A percentile compares a stretch with the other conserved stretches of the same genome.
These are phyloP conservation scores for Kernera saxatilis DNA, from an alignment of 345 rosid genomes.

Conservation along the genomic window DNA sequence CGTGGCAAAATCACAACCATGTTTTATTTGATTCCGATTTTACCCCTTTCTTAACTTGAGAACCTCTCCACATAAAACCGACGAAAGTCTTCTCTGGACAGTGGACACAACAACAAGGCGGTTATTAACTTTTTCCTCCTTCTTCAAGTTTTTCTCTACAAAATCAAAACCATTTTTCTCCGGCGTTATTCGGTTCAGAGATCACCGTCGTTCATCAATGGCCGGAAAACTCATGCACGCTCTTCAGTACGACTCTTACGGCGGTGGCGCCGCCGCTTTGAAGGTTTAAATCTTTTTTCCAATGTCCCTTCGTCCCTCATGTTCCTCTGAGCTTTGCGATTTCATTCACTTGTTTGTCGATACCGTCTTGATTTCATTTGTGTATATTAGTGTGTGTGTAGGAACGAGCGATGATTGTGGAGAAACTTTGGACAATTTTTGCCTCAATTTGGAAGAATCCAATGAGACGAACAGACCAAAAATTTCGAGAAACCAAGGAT, in stretches of 20 bases:
- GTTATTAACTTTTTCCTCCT: too few relatives aligned
- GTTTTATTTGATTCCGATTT: too few relatives aligned
- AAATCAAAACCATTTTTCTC: not conserved
- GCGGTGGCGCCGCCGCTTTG: conserved; percentile 41
- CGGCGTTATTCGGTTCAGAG: not conserved
- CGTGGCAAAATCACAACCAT: too few relatives aligned
- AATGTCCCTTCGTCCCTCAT: not conserved
- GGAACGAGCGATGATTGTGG: not conserved
- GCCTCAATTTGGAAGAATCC: not conserved
- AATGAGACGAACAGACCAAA: too few relatives aligned
- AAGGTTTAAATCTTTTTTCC: too few relatives aligned
- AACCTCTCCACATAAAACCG: too few relatives aligned
- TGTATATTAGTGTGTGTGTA: not conserved
- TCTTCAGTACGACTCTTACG: conserved; percentile 42
- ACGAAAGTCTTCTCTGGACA: too few relatives aligned
- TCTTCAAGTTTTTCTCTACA: not conserved
- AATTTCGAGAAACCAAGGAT: too few relatives aligned
- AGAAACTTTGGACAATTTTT: not conserved
- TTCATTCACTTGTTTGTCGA: not conserved
- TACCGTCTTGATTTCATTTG: not conserved
- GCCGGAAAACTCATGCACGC: conserved; percentile 42
- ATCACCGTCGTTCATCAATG: conserved; percentile 23
- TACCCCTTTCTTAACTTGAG: too few relatives aligned
- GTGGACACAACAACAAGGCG: too few relatives aligned
- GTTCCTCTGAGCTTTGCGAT: not conserved